phyloP scores from a whole-genome alignment of 805 yeast species.

The Saturnispora sekii region DNA sequence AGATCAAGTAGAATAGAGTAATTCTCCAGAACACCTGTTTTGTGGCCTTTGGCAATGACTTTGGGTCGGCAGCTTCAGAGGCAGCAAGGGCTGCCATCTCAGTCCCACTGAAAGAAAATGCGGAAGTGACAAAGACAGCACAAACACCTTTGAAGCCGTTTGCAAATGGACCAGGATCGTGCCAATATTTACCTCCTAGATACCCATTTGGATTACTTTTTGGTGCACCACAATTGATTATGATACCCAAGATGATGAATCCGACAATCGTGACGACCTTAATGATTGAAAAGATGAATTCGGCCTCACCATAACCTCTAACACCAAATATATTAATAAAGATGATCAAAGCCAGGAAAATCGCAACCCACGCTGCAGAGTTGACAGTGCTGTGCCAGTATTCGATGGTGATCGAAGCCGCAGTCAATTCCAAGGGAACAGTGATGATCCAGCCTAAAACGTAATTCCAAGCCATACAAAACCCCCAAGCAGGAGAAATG shows the following conservation, averaged over 20 bases:
- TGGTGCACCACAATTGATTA: conserved; percentile 49
- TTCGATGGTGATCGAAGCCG: conserved; percentile 38
- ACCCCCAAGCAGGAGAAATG: conserved; percentile 46
- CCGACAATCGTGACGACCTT: conserved; percentile 49
- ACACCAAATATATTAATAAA: conserved; percentile 48
- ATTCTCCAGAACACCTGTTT: conserved; percentile 55
- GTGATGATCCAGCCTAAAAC: conserved; percentile 41
- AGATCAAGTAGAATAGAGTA: conserved; percentile 41
- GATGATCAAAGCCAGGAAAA: conserved; percentile 40
- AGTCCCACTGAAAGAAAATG: conserved; percentile 53
- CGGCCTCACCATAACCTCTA: conserved; percentile 58
- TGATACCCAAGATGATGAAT: conserved; percentile 42
- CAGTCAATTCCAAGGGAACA: conserved; percentile 42
- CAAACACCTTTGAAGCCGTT: conserved; percentile 49
- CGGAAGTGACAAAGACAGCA: conserved; percentile 47
- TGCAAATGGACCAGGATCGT: conserved; percentile 43
- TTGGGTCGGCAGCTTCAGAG: conserved; percentile 50
- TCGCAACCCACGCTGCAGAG: conserved; percentile 44
- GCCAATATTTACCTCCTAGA: conserved; percentile 52
- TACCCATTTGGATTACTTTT: conserved; percentile 32
- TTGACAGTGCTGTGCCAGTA: conserved; percentile 36
- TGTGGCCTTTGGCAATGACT: conserved; percentile 49
- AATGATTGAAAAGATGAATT: conserved; percentile 41
- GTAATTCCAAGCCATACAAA: conserved; percentile 50
- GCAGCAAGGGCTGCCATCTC: conserved; percentile 54